These are phyloP conservation scores for Kuraishia hungarica DNA, from an alignment of 805 yeast species.

Conservation along the genomic window DNA sequence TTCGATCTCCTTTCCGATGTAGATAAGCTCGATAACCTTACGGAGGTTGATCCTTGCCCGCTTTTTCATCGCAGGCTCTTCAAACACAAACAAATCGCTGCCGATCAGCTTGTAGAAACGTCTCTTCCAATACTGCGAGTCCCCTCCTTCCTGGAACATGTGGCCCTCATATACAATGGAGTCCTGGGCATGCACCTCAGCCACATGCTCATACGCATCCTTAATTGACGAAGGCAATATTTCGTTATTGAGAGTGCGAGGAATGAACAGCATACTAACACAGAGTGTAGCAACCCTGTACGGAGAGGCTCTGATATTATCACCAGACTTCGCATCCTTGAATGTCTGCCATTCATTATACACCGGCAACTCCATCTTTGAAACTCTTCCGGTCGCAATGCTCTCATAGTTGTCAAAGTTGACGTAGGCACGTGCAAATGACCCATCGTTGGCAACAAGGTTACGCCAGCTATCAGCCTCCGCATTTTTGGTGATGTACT, in stretches of 20 bases:
- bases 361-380: conserved; percentile 45
- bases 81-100: conserved; percentile 64
- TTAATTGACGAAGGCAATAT: conserved; percentile 63
- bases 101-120: conserved; percentile 72
- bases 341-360: conserved; percentile 74
- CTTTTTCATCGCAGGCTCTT: conserved; percentile 58
- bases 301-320: conserved; percentile 32
- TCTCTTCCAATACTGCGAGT: conserved; percentile 63
- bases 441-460: conserved; percentile 76
- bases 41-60: conserved; percentile 69
- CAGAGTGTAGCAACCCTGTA: conserved; percentile 59
- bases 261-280: conserved; percentile 60
- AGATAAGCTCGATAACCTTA: conserved; percentile 49
- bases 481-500: conserved; percentile 40
- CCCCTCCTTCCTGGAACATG: conserved; percentile 89
- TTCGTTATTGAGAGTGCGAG: conserved; percentile 52
- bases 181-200: conserved; percentile 21
- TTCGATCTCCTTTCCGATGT: conserved; percentile 26
- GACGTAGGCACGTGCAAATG: conserved; percentile 74
- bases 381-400: conserved; percentile 39
- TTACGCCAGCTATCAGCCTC: conserved; percentile 50
- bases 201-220: conserved; percentile 35
- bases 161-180: conserved; percentile 48
- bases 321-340: conserved; percentile 19
- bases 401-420: conserved; percentile 50